Percentiles rank a stretch among this genome's conserved stretches.
Conservation (phyloP, 1,139 yeast genomes). For the Suhomyces taliae region DNA sequence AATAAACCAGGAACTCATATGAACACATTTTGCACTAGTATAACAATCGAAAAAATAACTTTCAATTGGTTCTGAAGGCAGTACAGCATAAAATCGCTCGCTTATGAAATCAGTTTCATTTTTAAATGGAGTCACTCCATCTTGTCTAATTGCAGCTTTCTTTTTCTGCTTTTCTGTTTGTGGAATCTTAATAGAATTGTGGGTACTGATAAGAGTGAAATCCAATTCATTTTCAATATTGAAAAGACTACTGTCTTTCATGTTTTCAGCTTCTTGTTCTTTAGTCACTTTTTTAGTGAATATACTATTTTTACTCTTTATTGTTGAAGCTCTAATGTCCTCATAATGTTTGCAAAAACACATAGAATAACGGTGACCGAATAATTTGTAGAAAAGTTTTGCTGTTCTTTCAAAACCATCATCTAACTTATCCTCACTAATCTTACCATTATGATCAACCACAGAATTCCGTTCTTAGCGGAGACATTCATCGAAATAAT, state of each 20-base stretch:
- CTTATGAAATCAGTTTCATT: too few relatives aligned
- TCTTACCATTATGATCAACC: too few relatives aligned
- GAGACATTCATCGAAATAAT: too few relatives aligned
- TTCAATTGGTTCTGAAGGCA: too few relatives aligned
- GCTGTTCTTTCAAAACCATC: constrained; percentile 23
- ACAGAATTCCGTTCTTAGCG: too few relatives aligned
- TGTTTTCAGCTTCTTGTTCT: not conserved
- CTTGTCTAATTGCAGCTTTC: not conserved
- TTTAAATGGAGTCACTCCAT: not conserved
- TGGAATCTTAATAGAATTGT: constrained; percentile 19
- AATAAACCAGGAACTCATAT: too few relatives aligned
- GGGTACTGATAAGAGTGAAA: constrained; percentile 20
- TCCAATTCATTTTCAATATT: constrained; percentile 7
- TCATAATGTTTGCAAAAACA: constrained; percentile 31
- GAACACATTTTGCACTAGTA: too few relatives aligned
- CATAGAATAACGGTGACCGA: constrained; percentile 24
- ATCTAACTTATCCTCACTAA: too few relatives aligned
- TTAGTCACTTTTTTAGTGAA: constrained; percentile 7
- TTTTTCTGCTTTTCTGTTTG: constrained; percentile 10
- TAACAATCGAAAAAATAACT: too few relatives aligned
- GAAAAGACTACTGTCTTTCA: constrained; percentile 3
- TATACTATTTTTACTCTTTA: constrained; percentile 8
- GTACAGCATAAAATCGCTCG: too few relatives aligned
- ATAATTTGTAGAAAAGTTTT: constrained; percentile 18
- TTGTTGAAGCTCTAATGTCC: constrained; percentile 7